Conservation (phyloP, 257 asterid genomes). For the Nyctanthes arbortristis region DNA sequence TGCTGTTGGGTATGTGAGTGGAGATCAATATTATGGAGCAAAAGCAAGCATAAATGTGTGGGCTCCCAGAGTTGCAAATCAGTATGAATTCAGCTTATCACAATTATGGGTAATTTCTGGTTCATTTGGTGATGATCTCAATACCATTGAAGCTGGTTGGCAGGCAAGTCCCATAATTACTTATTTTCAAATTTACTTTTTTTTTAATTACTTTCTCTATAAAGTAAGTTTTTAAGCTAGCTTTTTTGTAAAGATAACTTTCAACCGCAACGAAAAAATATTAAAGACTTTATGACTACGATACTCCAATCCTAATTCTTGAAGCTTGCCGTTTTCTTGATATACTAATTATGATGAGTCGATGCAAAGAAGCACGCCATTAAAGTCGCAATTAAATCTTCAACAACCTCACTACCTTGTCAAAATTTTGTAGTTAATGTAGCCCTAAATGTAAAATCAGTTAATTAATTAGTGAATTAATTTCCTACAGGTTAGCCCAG, state of each 20-base stretch:
- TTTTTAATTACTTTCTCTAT: no score
- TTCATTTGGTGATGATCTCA: conserved; percentile 88
- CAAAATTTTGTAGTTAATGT: background rate
- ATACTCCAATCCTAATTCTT: background rate
- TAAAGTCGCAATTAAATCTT: conserved; percentile 35
- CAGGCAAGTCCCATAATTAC: conserved; percentile 53
- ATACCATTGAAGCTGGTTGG: conserved; percentile 99
- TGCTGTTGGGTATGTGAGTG: conserved; percentile 91
- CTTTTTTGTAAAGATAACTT: background rate
- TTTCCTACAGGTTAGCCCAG: conserved; percentile 77
- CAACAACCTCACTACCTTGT: conserved; percentile 41
- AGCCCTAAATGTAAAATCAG: conserved; percentile 24
- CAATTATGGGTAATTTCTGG: conserved; percentile 95
- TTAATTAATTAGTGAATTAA: conserved; percentile 15
- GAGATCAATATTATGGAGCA: conserved; percentile 80
- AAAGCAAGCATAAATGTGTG: conserved; percentile 91
- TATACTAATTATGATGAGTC: background rate
- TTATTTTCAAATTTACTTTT: no score
- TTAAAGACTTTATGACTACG: background rate
- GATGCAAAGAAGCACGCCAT: background rate
- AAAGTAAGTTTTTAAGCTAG: background rate
- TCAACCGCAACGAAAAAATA: no score
- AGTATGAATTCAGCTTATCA: conserved; percentile 78
- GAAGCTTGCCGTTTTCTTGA: background rate
- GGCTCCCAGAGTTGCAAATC: conserved; percentile 71